A percentile compares a stretch with the other conserved stretches of the same genome.
Evolutionary conservation across 139 green algal genomes (phyloP).

Genomic region (Nannochloris sp.): DNA sequence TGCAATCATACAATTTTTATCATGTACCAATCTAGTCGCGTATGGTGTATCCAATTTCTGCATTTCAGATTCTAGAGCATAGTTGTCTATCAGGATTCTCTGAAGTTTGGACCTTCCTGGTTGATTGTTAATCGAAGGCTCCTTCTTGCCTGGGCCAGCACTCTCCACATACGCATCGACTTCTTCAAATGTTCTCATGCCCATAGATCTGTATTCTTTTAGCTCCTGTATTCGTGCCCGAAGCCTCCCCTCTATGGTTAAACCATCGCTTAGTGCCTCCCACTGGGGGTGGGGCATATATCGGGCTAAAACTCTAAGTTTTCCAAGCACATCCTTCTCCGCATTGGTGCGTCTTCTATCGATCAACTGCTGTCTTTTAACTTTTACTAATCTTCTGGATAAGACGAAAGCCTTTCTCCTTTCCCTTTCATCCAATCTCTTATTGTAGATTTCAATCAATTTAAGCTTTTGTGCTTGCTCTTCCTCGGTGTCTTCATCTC

Average conservation of each 20-base stretch:
- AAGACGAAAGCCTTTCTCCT: slow-evolving; percentile 62
- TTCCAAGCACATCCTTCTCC: slow-evolving; percentile 61
- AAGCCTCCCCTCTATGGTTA: slow-evolving; percentile 65
- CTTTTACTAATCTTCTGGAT: slow-evolving; percentile 58
- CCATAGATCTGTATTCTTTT: slow-evolving; percentile 55
- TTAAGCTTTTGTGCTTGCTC: background rate
- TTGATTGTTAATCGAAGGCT: background rate
- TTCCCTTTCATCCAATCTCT: slow-evolving; percentile 54
- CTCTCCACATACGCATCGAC: slow-evolving; percentile 49
- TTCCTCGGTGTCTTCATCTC: slow-evolving; percentile 3
- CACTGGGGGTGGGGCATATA: slow-evolving; percentile 60
- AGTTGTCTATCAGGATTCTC: slow-evolving; percentile 7
- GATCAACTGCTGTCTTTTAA: slow-evolving; percentile 40
- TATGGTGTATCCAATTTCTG: background rate
- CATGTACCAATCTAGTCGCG: background rate
- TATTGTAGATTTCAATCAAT: slow-evolving; percentile 77
- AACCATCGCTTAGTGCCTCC: slow-evolving; percentile 70
- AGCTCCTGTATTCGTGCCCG: slow-evolving; percentile 74
- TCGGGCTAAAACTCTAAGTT: slow-evolving; percentile 71
- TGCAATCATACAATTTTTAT: background rate
- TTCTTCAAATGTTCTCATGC: slow-evolving; percentile 63
- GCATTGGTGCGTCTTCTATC: slow-evolving; percentile 47
- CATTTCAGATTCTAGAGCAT: slow-evolving; percentile 6
- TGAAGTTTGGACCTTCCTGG: slow-evolving; percentile 4
- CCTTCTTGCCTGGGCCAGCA: slow-evolving; percentile 2